Conservation (phyloP, 75 land plant species). For the Picea sitchensis region DNA sequence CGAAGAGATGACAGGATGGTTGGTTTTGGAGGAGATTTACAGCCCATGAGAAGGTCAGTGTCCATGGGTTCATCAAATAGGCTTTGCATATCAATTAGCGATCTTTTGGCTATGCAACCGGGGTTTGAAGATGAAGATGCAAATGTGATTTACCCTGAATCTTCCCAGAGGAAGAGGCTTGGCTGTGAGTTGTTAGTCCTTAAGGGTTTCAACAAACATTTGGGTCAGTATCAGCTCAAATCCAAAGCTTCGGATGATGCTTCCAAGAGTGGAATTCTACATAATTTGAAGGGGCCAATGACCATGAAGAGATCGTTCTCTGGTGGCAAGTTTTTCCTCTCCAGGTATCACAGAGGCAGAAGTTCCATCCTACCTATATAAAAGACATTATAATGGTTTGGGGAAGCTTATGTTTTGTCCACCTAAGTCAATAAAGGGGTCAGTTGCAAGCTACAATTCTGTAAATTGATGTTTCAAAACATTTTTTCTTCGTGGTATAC, state of each 20-base stretch:
- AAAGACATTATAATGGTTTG: not conserved
- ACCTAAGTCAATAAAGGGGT: slow-evolving; percentile 3
- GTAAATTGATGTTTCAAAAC: slow-evolving; percentile 1
- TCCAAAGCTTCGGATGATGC: not conserved
- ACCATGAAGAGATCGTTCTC: slow-evolving; percentile 32
- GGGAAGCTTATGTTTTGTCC: not conserved
- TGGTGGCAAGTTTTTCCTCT: slow-evolving; percentile 18
- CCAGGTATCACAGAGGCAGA: slow-evolving; percentile 15
- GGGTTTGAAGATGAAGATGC: slow-evolving; percentile 7
- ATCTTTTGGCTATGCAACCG: slow-evolving; percentile 13
- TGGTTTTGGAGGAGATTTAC: slow-evolving; percentile 10
- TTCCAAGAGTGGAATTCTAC: slow-evolving; percentile 14
- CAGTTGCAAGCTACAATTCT: slow-evolving; percentile 6
- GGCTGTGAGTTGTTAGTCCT: not conserved
- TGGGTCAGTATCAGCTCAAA: not conserved
- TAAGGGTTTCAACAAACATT: not conserved
- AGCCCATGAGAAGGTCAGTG: slow-evolving; percentile 26
- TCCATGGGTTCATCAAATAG: slow-evolving; percentile 26
- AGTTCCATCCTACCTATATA: slow-evolving; percentile 17
- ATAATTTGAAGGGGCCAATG: slow-evolving; percentile 24
- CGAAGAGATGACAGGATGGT: not conserved
- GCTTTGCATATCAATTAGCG: slow-evolving; percentile 21
- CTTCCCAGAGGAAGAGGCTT: slow-evolving; percentile 3
- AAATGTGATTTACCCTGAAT: not conserved
- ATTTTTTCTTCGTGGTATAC: not conserved